Base-by-base conservation (phyloP, 2,329 filamentous ascomycete genomes). In the Fusarium praegraminearum region DNA sequence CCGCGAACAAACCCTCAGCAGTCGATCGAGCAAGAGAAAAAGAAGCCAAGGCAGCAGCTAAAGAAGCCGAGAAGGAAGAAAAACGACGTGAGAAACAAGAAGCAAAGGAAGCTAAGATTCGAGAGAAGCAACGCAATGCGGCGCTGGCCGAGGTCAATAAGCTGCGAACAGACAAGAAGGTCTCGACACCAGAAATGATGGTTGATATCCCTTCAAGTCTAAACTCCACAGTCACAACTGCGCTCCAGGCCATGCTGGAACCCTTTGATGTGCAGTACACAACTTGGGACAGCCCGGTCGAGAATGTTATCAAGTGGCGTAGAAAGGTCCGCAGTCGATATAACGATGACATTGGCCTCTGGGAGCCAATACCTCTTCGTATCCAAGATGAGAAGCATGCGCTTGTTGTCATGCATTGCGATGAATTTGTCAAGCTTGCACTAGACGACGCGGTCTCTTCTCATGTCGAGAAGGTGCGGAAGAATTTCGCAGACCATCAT, bases 111-210 rank as follows among this genome's bases (percentile, higher is more conserved):
- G 83, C 87, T 52, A 91, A 87, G 67, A 85, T 84, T 0, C 80
- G 81, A 9, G 88, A 93, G 69, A 93, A 90, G 72, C 86, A 90
- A 67, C 82, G 83, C 5, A 88, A 87, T 13, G 86, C 87, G 9
- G 90, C 92, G 10, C 80, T 94, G 24, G 88, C 88, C 5, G 89
- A 92, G 67, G 91, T 89, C 43, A 95, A 95, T 79, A 93, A 91
- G 73, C 80, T 90, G 12, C 88, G 89, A 53, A 89, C 87, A 0
- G 89, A 93, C 79, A 93, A 93, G 80, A 93, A 92, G 71, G 81
- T 89, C 1, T 91, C 91, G 0, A 87, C 89, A 0, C 86, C 86
- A 0, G 92, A 96, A 77, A 95, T 96, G 92, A 90, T 95, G 52
- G 84, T 93, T 3, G 87, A 93, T 71, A 81, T 95, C 26, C 86